A percentile compares a stretch with the other conserved stretches of the same genome.
Evolutionary conservation across 805 yeast genomes (phyloP).

Genomic region (Candida maris): DNA sequence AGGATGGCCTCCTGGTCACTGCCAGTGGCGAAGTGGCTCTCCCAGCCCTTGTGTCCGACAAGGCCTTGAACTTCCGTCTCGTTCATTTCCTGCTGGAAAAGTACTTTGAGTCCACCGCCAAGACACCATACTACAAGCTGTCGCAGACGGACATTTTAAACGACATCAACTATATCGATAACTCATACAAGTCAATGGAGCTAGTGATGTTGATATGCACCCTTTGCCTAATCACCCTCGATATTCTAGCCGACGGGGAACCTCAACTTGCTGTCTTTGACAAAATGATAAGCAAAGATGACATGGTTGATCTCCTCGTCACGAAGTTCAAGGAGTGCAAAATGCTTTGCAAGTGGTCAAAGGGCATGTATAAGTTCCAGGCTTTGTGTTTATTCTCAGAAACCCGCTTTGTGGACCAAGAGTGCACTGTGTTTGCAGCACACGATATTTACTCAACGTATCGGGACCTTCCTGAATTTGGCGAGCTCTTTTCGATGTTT

Average conservation of each 20-base stretch:
- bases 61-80: slow-evolving; percentile 5
- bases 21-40: slow-evolving; percentile 9
- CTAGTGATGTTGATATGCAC: slow-evolving; percentile 14
- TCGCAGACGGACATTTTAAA: slow-evolving; percentile 4
- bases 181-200: slow-evolving; percentile 15
- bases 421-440: slow-evolving; percentile 3
- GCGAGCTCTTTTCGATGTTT: slow-evolving; percentile 5
- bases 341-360: slow-evolving; percentile 6
- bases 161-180: slow-evolving; percentile 2
- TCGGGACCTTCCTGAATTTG: slow-evolving; percentile 3
- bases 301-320: slow-evolving; percentile 3
- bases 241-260: slow-evolving; percentile 4
- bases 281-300: background rate
- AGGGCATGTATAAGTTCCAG: slow-evolving; percentile 16
- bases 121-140: slow-evolving; percentile 6
- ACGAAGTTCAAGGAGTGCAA: slow-evolving; percentile 10
- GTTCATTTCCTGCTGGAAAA: slow-evolving; percentile 3
- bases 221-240: slow-evolving; percentile 9
- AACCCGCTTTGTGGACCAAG: slow-evolving; percentile 7
- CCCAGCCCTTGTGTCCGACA: slow-evolving; percentile 10
- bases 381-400: slow-evolving; percentile 13
- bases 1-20: slow-evolving; percentile 2
- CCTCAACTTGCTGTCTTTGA: slow-evolving; percentile 1
- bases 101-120: slow-evolving; percentile 6
- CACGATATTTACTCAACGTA: slow-evolving; percentile 12